phyloP scores from a whole-genome alignment of 768 basidiomycete species.

The Phanerodontia chrysosporium region DNA sequence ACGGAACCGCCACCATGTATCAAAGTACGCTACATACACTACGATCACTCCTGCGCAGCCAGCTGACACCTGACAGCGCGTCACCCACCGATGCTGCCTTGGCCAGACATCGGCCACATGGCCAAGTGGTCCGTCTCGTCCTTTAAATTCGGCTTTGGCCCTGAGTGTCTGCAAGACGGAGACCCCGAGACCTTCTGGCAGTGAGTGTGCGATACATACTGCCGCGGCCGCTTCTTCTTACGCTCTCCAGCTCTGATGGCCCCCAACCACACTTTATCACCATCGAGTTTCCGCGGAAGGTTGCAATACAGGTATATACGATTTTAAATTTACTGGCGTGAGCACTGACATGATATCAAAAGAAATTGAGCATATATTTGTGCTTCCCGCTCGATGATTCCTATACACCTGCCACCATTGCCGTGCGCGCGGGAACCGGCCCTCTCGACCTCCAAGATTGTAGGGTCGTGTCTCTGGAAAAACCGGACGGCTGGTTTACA shows the following conservation, averaged over 20 bases:
- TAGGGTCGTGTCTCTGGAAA: slow-evolving; percentile 75
- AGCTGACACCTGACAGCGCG: slow-evolving; percentile 24
- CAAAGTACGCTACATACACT: not conserved
- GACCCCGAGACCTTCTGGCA: slow-evolving; percentile 98
- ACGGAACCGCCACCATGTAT: slow-evolving; percentile 5
- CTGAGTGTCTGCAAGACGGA: slow-evolving; percentile 84
- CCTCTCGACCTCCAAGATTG: slow-evolving; percentile 91
- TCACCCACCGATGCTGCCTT: slow-evolving; percentile 50
- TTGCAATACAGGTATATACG: slow-evolving; percentile 71
- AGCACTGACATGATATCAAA: not conserved
- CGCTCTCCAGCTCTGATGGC: slow-evolving; percentile 71
- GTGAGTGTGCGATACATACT: slow-evolving; percentile 45
- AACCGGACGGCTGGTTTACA: slow-evolving; percentile 93
- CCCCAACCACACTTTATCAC: slow-evolving; percentile 97
- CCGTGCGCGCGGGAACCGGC: slow-evolving; percentile 89
- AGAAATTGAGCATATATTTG: slow-evolving; percentile 87
- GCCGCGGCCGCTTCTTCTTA: not conserved
- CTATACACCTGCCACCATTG: slow-evolving; percentile 90
- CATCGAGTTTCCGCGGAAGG: slow-evolving; percentile 86
- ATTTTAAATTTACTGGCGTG: not conserved
- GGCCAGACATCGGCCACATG: slow-evolving; percentile 82
- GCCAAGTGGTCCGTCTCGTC: slow-evolving; percentile 97
- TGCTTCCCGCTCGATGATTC: slow-evolving; percentile 88
- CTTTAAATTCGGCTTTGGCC: slow-evolving; percentile 93
- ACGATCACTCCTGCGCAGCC: not conserved